Conservation (phyloP, 352 stramenopile species). For the Pythium insidiosum region DNA sequence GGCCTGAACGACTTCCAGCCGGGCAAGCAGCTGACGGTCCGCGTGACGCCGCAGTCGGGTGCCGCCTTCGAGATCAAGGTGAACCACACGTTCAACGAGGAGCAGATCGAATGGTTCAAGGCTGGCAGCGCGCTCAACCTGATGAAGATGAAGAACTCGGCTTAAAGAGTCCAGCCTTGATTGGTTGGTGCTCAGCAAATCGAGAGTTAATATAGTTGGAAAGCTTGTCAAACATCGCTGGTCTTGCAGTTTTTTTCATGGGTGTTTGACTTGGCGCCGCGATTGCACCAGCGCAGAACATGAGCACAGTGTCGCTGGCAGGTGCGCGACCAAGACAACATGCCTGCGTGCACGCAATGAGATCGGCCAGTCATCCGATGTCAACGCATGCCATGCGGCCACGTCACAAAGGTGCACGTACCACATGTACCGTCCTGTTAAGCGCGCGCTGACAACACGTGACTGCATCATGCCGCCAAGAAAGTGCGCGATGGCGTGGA, state of each 20-base stretch:
- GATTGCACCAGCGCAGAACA: conserved; percentile 6
- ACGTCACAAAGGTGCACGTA: no score
- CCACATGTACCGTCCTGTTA: conserved; percentile 30
- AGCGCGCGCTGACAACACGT: conserved; percentile 33
- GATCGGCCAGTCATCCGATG: not conserved
- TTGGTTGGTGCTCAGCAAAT: not conserved
- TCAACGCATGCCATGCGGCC: no score
- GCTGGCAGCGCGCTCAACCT: conserved; percentile 90
- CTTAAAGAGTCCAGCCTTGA: conserved; percentile 11
- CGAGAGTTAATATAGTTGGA: not conserved
- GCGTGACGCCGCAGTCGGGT: conserved; percentile 61
- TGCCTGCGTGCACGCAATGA: conserved; percentile 3
- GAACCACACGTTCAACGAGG: conserved; percentile 93
- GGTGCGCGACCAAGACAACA: conserved; percentile 13
- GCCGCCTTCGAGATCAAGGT: conserved; percentile 84
- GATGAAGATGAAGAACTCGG: conserved; percentile 89
- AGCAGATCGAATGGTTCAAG: conserved; percentile 95
- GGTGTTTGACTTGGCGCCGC: not conserved
- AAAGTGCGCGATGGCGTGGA: conserved; percentile 54
- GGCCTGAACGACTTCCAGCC: conserved; percentile 80
- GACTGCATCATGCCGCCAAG: conserved; percentile 52
- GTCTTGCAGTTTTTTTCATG: not conserved
- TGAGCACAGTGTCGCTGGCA: conserved; percentile 12
- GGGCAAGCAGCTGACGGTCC: conserved; percentile 81
- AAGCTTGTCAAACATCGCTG: not conserved